Evolutionary conservation across 345 rosid genomes (phyloP), one percentile per base, ranked within the genome.

Genomic region (Eucalyptus polybractea): DNA sequence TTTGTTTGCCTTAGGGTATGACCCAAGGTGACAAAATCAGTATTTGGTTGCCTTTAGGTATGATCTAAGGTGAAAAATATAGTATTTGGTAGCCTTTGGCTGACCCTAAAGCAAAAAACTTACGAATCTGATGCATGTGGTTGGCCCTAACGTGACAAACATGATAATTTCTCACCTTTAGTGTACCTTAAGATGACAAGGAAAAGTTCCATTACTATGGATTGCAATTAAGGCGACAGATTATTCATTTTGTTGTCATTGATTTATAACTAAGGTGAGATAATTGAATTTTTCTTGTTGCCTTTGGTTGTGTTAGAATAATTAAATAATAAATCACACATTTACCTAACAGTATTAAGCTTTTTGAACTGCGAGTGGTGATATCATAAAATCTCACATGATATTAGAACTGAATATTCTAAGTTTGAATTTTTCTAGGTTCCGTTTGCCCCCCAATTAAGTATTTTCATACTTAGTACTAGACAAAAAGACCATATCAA

Each of bases 331-430:
- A 53, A 53, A 53, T 19, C 5, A 53, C 10, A 53, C 24, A 0
- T 53, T 53, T 53, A 0, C 9, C 58, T 53, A 53, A 53, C 0
- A 53, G 2, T 21, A 8, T 53, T 21, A 53, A 53, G 58, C 58
- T 53, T 53, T 53, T 53, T 53, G 58, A 53, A 53, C 2, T 0
- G 0, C 4, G 0, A 0, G 0, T 0, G 25, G 4, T 19, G 10
- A 53, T 21, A 53, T 53, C 25, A 21, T 53, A 53, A 53, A 53
- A 53, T 53, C 10, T 19, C 58, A 53, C 5, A 53, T 7, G 4
- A 0, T 53, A 53, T 53, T 19, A 19, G 10, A 53, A 19, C 0
- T 53, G 0, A 0, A 53, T 7, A 53, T 19, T 53, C 2, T 3
- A 10, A 53, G 0, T 53, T 53, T 7, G 58, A 53, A 19, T 53